Base-by-base conservation (phyloP, 768 basidiomycete species). In the Tubosaeta sp. region DNA sequence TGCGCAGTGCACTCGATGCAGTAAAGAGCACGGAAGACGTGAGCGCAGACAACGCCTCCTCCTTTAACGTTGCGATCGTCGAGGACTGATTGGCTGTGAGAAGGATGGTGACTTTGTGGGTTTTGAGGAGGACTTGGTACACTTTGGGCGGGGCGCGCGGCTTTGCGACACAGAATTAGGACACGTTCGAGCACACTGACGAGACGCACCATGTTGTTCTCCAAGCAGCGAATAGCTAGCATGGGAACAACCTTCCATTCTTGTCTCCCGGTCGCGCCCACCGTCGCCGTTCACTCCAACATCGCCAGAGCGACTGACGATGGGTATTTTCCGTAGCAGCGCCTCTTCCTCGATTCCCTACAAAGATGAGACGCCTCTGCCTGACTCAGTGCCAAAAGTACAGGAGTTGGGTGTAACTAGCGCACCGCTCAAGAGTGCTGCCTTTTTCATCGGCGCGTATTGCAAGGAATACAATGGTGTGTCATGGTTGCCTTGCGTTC, bases 381-480 rank as follows among this genome's bases (percentile, higher is more conserved):
- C 88, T 0, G 72, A 73, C 29, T 66, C 80, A 54, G 58, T 86
- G 16, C 93, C 94, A 30, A 84, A 82, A 63, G 90, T 97, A 32
- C 76, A 82, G 53, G 96, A 99, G 71, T 71, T 99, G 40, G 95
- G 94, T 36, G 78, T 75, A 39, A 92, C 92, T 1, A 94, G 91
- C 58, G 96, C 86, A 52, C 96, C 95, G 2, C 75, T 98, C 63
- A 97, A 98, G 76, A 90, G 88, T 59, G 93, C 95, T 1, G 87
- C 92, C 8, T 98, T 97, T 81, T 97, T 97, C 74, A 84, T 99
- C 67, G 96, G 93, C 25, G 86, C 89, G 32, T 81, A 91, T 68
- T 99, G 95, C 81, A 92, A 92, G 71, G 90, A 93, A 51, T 95
- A 84, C 74, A 98, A 95, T 73, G 95, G 95, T 97, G 54, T 46